Evolutionary conservation across 106 monocot species (phyloP), one percentile per base, ranked within the genome.

Genomic region (Amphibolis antarctica): DNA sequence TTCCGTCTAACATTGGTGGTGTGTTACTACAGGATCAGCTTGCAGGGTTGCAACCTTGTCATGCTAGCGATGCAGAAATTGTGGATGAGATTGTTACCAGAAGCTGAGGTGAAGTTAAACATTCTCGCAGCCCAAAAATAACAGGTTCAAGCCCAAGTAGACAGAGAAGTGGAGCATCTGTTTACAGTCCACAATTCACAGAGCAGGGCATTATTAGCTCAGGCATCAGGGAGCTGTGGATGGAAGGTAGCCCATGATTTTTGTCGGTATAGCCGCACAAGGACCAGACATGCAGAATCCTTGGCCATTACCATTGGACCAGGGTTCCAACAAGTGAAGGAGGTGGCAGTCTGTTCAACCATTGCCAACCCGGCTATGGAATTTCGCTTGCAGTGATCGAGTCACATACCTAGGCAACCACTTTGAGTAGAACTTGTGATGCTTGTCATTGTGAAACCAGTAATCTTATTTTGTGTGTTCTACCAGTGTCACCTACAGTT

Each of bases 71-170:
- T 46, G 77, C 28, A 25, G 77, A 77, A 48, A 67, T 77, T 27
- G 63, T 92, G 11, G 88, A 92, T 65, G 92, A 79, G 44, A 71
- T 92, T 3, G 70, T 92, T n/a, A 92, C 92, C 0, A 78, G 92
- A 76, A 81, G 85, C 70, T 72, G 92, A 0, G 92, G 92, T 44
- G 92, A 92, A 64, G 51, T 92, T n/a, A 78, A 78, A 44, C 79
- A 66, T 24, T 27, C 79, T 24, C 73, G 66, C 29, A 92, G 92
- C 46, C 88, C 82, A 12, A 92, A 88, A 65, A 53, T 88, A 1
- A 82, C 75, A 0, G 85, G 92, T 69, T 78, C 92, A n/a, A 77
- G 76, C 12, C 69, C 59, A 62, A 78, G 83, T 17, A 63, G 63
- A 25, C 46, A 63, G 26, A 24, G 17, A 10, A 63, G 45, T 25